A percentile compares a stretch with the other conserved stretches of the same genome.
These are phyloP conservation scores for Zygoascus bituminiphila DNA, from an alignment of 805 yeast genomes.

Conservation along the genomic window DNA sequence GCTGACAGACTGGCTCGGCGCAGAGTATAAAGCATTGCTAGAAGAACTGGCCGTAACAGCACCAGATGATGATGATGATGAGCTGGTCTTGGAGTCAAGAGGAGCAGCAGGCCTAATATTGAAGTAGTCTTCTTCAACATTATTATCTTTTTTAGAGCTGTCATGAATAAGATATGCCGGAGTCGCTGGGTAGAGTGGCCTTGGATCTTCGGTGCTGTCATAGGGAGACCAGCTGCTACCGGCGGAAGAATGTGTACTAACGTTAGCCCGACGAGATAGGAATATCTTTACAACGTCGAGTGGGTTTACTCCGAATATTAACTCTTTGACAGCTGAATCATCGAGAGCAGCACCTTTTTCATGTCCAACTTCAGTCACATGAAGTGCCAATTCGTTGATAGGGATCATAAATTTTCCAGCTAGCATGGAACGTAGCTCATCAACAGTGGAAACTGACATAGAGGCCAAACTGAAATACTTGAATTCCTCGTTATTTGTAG, in stretches of 20 bases:
- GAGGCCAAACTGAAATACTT: background rate
- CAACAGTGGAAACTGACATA: background rate
- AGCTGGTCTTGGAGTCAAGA: slow-evolving; percentile 3
- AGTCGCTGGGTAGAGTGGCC: slow-evolving; percentile 45
- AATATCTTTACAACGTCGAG: background rate
- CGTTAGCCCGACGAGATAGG: background rate
- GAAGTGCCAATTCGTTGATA: slow-evolving; percentile 29
- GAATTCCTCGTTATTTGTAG: slow-evolving; percentile 4
- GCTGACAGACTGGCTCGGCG: background rate
- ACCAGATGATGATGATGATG: slow-evolving; percentile 6
- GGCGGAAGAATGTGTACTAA: background rate
- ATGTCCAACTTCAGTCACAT: slow-evolving; percentile 62
- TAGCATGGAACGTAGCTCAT: background rate
- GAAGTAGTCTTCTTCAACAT: slow-evolving; percentile 16
- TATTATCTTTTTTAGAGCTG: slow-evolving; percentile 26
- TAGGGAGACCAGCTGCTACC: slow-evolving; percentile 5
- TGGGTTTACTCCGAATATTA: slow-evolving; percentile 22
- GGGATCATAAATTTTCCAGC: background rate
- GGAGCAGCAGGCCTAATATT: slow-evolving; percentile 1
- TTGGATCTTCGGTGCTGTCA: background rate
- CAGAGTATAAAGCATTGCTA: background rate
- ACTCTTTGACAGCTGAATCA: slow-evolving; percentile 11
- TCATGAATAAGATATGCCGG: slow-evolving; percentile 57
- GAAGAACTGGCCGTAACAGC: background rate
- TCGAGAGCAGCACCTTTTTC: slow-evolving; percentile 29